Evolutionary conservation across 208 protist genomes (phyloP).

Genomic region (Trypanosoma lewisi): DNA sequence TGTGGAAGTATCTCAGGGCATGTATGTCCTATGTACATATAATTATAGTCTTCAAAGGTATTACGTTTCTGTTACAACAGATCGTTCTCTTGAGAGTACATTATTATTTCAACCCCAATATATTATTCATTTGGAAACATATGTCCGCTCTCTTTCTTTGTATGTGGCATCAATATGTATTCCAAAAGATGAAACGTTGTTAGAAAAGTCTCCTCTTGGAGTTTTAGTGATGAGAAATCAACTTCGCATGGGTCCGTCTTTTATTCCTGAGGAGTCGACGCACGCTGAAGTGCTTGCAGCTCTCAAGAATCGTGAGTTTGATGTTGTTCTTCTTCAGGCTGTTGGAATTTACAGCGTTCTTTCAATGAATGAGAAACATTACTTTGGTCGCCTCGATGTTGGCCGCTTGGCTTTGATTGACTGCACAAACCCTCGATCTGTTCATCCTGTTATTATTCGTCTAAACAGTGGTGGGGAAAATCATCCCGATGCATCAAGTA

Average conservation of each 20-base stretch:
- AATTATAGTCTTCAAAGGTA: constrained; percentile 29
- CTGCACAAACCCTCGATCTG: constrained; percentile 49
- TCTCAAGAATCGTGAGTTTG: constrained; percentile 40
- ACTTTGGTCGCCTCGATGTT: constrained; percentile 42
- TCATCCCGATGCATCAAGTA: too few relatives aligned
- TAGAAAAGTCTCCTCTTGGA: constrained; percentile 30
- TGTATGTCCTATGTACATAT: constrained; percentile 42
- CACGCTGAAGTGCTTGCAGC: constrained; percentile 27
- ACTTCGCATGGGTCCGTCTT: constrained; percentile 7
- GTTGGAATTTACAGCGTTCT: constrained; percentile 36
- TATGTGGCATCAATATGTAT: constrained; percentile 37
- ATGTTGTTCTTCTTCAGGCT: constrained; percentile 53
- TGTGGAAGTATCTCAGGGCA: constrained; percentile 1
- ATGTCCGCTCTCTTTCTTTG: constrained; percentile 28
- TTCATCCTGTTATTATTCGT: constrained; percentile 33
- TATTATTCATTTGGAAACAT: constrained; percentile 37
- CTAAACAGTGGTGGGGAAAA: constrained; percentile 14
- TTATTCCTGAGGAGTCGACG: constrained; percentile 19
- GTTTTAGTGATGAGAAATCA: constrained; percentile 19
- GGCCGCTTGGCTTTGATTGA: constrained; percentile 48
- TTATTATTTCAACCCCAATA: constrained; percentile 33
- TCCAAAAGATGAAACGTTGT: constrained; percentile 24
- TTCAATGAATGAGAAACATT: constrained; percentile 49
- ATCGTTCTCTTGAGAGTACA: constrained; percentile 31
- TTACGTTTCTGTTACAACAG: constrained; percentile 37